Base-by-base conservation (phyloP, 306 rosid genomes). In the Sphenostylis stenocarpa region DNA sequence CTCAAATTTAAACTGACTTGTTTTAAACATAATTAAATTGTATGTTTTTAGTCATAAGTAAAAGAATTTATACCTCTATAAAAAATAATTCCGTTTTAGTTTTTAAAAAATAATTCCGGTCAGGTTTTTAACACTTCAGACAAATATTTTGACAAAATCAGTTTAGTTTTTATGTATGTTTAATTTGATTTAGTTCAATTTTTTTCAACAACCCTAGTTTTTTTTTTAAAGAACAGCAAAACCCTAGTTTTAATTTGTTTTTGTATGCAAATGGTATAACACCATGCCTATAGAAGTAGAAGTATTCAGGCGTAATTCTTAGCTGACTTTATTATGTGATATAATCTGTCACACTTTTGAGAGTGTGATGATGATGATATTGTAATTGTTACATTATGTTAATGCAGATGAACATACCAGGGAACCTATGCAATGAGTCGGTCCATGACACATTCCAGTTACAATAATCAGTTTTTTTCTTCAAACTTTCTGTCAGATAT, bases 401-500 rank as follows among this genome's bases (percentile, higher is more conserved):
- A 44, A 23, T 58, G 65, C 51, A 52, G 60, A 52, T 61, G 36
- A 57, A 11, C 33, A 16, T 63, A 62, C 6, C 3, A 20, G 78
- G 73, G 31, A 63, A 12, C 12, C 58, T 11, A n/a, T 16, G 64
- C 34, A 73, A 38, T 72, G 43, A 53, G 16, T 33, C 3, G 51
- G 21, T 72, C 3, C 44, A 13, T 20, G 73, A 33, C 72, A 47
- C 17, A 55, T 34, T 12, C 70, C 62, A 23, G 38, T 81, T 81
- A 38, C 68, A 67, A 69, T 52, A 20, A 51, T 64, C 15, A 80
- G 7, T 33, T 56, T 52, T 38, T 64, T 38, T 44, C 56, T 51
- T 58, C 17, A 20, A 73, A 43, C 45, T 73, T 56, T 56, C 69
- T 26, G 39, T 26, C n/a, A 11, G 33, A 26, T 72, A 39, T 4